These are phyloP conservation scores for Lactarius deliciosus DNA, from an alignment of 768 basidiomycete species.

Conservation along the genomic window DNA sequence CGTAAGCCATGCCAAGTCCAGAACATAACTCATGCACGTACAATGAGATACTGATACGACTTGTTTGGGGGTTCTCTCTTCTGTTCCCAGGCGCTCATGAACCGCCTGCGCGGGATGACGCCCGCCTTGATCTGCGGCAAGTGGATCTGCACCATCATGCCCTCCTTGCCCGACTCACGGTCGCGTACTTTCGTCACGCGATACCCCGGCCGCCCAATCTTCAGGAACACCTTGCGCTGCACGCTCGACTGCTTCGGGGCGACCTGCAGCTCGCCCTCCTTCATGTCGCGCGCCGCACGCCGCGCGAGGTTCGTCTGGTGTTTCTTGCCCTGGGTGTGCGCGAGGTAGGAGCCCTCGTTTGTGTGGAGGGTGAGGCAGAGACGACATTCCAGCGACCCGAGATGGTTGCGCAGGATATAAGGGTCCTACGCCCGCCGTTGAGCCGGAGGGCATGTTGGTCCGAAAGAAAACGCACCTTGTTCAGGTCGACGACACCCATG, in stretches of 20 bases:
- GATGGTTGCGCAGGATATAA: conserved; percentile 97
- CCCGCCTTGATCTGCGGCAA: conserved; percentile 90
- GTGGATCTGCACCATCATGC: conserved; percentile 97
- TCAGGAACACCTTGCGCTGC: conserved; percentile 92
- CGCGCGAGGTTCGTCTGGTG: conserved; percentile 98
- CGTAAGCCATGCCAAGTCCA: conserved; percentile 28
- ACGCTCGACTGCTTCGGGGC: conserved; percentile 77
- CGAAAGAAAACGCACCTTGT: conserved; percentile 65
- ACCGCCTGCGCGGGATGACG: conserved; percentile 80
- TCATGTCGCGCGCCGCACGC: conserved; percentile 95
- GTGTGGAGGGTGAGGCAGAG: conserved; percentile 97
- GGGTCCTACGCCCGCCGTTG: conserved; percentile 63
- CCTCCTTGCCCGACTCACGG: conserved; percentile 85
- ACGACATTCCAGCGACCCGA: conserved; percentile 97
- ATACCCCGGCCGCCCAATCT: conserved; percentile 95
- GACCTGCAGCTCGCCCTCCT: conserved; percentile 89
- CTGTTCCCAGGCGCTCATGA: conserved; percentile 99
- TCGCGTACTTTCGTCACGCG: conserved; percentile 97
- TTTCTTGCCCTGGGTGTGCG: conserved; percentile 99
- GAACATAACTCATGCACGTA: conserved; percentile 44
- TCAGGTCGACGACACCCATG: conserved; percentile 95
- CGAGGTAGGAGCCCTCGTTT: conserved; percentile 99
- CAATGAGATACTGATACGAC: conserved; percentile 96
- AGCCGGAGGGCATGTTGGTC: not conserved
- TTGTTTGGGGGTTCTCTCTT: conserved; percentile 93